Conservation (phyloP, 306 rosid genomes). For the Argentina anserina region DNA sequence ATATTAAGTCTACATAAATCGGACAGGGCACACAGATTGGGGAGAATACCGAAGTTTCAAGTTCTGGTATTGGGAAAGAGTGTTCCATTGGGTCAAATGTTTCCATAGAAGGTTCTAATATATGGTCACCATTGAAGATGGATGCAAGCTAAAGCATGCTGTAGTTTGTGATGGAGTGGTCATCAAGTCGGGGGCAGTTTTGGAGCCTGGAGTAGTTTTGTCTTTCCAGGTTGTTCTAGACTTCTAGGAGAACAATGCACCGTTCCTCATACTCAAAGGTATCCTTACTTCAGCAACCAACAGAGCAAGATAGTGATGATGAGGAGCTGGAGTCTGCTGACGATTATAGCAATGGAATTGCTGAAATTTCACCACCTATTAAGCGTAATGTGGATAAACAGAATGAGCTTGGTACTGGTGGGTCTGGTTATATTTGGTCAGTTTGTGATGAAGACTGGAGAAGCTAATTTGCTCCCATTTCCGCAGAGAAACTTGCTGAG, state of each 20-base stretch:
- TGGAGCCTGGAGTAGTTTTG: constrained; percentile 86
- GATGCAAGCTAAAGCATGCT: constrained; percentile 73
- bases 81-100: constrained; percentile 86
- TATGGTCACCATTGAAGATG: constrained; percentile 90
- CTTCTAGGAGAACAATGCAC: constrained; percentile 60
- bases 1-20: constrained; percentile 46
- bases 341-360: constrained; percentile 54
- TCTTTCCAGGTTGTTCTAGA: constrained; percentile 90
- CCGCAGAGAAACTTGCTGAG: constrained; percentile 71
- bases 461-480: constrained; percentile 92
- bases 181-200: constrained; percentile 62
- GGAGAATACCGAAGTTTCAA: constrained; percentile 45
- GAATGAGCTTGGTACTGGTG: constrained; percentile 70
- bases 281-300: constrained; percentile 79
- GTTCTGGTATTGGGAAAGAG: constrained; percentile 77
- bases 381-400: background rate
- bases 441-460: constrained; percentile 92
- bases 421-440: constrained; percentile 84
- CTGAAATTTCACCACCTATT: constrained; percentile 14
- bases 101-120: constrained; percentile 74
- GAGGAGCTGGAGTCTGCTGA: constrained; percentile 93
- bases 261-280: constrained; percentile 82
- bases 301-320: constrained; percentile 74
- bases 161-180: constrained; percentile 87
- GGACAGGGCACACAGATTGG: constrained; percentile 85